Percentiles rank a stretch among this genome's conserved stretches.
phyloP scores from a whole-genome alignment of 1,139 yeast species.

The Saccharomyces pastorianus region DNA sequence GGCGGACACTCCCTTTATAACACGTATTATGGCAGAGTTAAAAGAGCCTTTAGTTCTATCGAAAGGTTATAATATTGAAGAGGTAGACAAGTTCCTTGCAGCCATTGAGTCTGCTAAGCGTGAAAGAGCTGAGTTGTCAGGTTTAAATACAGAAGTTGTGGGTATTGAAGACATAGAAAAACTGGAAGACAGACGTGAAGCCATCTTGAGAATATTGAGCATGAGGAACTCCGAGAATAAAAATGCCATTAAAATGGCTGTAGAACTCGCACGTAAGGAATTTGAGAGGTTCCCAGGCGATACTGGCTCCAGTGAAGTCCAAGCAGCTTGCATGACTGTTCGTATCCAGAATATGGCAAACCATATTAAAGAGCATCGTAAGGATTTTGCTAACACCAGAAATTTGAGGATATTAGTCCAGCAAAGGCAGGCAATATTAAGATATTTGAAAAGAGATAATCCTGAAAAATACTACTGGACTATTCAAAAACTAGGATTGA shows the following conservation, averaged over 20 bases:
- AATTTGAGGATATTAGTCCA: slow-evolving; percentile 75
- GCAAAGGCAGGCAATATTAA: slow-evolving; percentile 73
- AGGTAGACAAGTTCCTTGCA: slow-evolving; percentile 66
- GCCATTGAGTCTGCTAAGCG: slow-evolving; percentile 66
- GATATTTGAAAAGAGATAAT: slow-evolving; percentile 69
- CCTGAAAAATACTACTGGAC: slow-evolving; percentile 82
- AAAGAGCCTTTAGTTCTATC: slow-evolving; percentile 54
- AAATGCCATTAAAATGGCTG: slow-evolving; percentile 54
- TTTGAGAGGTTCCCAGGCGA: slow-evolving; percentile 82
- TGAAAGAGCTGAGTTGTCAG: slow-evolving; percentile 33
- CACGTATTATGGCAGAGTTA: slow-evolving; percentile 57
- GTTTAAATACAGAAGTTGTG: slow-evolving; percentile 20
- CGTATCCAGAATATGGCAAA: slow-evolving; percentile 70
- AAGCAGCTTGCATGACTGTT: slow-evolving; percentile 83
- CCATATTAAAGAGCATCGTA: slow-evolving; percentile 64
- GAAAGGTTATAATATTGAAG: slow-evolving; percentile 50
- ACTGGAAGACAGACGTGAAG: slow-evolving; percentile 59
- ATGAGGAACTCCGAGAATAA: slow-evolving; percentile 60
- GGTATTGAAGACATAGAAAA: slow-evolving; percentile 30
- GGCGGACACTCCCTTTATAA: slow-evolving; percentile 56
- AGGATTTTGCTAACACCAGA: slow-evolving; percentile 66
- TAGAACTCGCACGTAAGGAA: slow-evolving; percentile 61
- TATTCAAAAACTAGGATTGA: slow-evolving; percentile 77
- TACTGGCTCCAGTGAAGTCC: slow-evolving; percentile 92
- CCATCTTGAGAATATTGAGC: slow-evolving; percentile 62